Conservation (phyloP, 140 eudicot species). For the Erigeron philadelphicus region DNA sequence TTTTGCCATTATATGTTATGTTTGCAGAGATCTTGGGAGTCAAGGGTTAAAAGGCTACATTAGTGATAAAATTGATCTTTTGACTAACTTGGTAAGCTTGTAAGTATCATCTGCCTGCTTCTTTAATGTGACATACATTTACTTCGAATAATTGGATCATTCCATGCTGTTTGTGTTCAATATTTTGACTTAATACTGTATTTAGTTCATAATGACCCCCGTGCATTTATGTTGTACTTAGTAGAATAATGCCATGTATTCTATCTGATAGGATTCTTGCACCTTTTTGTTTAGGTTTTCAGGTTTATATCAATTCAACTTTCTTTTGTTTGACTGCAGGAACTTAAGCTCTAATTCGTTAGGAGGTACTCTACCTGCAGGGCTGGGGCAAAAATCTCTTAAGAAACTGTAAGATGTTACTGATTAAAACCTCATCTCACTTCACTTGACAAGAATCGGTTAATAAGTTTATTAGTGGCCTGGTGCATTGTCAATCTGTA, state of each 20-base stretch:
- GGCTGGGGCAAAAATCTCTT: conserved; percentile 78
- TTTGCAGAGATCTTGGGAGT: conserved; percentile 81
- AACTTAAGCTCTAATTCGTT: conserved; percentile 81
- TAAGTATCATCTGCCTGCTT: conserved; percentile 56
- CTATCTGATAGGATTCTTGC: conserved; percentile 14
- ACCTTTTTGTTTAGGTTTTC: neutral
- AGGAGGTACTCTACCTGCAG: conserved; percentile 72
- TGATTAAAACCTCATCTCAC: neutral
- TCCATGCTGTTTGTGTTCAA: too few relatives aligned
- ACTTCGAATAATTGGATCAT: neutral
- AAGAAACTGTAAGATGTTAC: conserved; percentile 68
- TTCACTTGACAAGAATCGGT: neutral
- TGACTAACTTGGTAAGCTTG: conserved; percentile 92
- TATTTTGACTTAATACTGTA: too few relatives aligned
- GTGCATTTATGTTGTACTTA: neutral
- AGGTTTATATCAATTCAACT: conserved; percentile 8
- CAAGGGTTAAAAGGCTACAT: conserved; percentile 94
- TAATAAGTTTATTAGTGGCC: conserved; percentile 5
- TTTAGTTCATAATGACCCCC: too few relatives aligned
- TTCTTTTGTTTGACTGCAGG: conserved; percentile 41
- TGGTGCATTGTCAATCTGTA: conserved; percentile 4
- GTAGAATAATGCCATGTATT: neutral
- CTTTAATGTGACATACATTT: conserved; percentile 10
- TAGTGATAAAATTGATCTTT: conserved; percentile 66
- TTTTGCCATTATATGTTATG: neutral